Evolutionary conservation across 2,329 filamentous ascomycete genomes (phyloP).

Genomic region (Chaetomium strumarium): DNA sequence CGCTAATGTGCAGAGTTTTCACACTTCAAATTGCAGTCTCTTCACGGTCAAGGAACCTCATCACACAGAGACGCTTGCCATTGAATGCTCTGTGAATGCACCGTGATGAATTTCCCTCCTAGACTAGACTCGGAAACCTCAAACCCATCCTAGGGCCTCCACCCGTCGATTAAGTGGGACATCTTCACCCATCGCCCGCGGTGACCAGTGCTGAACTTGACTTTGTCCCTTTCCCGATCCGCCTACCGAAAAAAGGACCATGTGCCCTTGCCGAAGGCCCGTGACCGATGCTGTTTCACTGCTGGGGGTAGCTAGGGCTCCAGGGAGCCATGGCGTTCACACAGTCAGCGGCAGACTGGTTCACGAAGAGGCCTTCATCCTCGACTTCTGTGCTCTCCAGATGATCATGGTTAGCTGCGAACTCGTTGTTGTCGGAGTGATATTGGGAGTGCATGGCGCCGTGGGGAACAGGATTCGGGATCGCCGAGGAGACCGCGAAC

Average conservation of each 20-base stretch:
- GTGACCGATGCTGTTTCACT: background rate
- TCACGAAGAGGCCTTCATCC: slow-evolving; percentile 6
- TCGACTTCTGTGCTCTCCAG: background rate
- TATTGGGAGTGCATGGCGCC: background rate
- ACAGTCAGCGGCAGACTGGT: background rate
- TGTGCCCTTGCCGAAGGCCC: background rate
- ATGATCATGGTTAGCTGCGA: slow-evolving; percentile 10
- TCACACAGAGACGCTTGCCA: background rate
- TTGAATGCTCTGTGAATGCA: background rate
- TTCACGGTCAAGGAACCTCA: background rate
- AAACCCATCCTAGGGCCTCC: background rate
- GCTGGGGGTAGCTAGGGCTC: background rate
- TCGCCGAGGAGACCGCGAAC: background rate
- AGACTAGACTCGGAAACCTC: background rate
- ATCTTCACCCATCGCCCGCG: background rate
- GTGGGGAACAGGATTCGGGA: background rate
- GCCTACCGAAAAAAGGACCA: slow-evolving; percentile 4
- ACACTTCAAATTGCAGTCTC: background rate
- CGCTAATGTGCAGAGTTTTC: no score
- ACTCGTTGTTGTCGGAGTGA: slow-evolving; percentile 1
- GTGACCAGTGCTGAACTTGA: background rate
- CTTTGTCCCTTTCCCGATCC: background rate
- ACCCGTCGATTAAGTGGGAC: background rate
- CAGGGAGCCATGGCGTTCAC: background rate
- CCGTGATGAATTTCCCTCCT: background rate